phyloP scores from a whole-genome alignment of 352 stramenopile genomes.

The Phytophthora megakarya region DNA sequence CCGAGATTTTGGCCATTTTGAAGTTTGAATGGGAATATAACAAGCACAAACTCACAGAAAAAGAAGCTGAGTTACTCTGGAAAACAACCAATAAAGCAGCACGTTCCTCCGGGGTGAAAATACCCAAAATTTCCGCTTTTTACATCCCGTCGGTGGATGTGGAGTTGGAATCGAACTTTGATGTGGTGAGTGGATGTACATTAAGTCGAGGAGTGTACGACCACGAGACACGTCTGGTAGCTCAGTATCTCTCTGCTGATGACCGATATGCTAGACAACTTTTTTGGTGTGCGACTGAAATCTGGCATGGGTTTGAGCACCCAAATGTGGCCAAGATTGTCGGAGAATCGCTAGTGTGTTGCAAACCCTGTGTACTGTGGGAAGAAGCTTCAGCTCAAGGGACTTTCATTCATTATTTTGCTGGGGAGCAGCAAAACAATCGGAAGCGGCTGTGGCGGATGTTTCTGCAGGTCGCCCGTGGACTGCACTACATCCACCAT shows the following conservation, averaged over 20 bases:
- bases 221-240: conserved; percentile 20
- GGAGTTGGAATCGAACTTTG: neutral
- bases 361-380: conserved; percentile 22
- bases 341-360: conserved; percentile 16
- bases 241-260: conserved; percentile 24
- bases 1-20: conserved; percentile 25
- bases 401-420: conserved; percentile 32
- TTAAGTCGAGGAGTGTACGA: conserved; percentile 24
- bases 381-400: conserved; percentile 18
- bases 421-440: neutral
- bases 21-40: conserved; percentile 34
- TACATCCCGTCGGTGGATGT: conserved; percentile 35
- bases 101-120: conserved; percentile 17
- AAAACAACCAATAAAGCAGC: conserved; percentile 16
- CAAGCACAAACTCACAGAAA: conserved; percentile 9
- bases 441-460: conserved; percentile 27
- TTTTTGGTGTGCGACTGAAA: conserved; percentile 25
- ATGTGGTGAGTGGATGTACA: conserved; percentile 4
- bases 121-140: conserved; percentile 33
- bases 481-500: conserved; percentile 27
- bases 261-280: conserved; percentile 12
- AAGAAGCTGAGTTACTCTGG: conserved; percentile 17
- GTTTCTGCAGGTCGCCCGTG: conserved; percentile 28
- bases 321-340: conserved; percentile 27
- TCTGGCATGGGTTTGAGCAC: conserved; percentile 31